A percentile compares a stretch with the other conserved stretches of the same genome.
phyloP scores from a whole-genome alignment of 306 rosid species.

The Arachis hypogaea region DNA sequence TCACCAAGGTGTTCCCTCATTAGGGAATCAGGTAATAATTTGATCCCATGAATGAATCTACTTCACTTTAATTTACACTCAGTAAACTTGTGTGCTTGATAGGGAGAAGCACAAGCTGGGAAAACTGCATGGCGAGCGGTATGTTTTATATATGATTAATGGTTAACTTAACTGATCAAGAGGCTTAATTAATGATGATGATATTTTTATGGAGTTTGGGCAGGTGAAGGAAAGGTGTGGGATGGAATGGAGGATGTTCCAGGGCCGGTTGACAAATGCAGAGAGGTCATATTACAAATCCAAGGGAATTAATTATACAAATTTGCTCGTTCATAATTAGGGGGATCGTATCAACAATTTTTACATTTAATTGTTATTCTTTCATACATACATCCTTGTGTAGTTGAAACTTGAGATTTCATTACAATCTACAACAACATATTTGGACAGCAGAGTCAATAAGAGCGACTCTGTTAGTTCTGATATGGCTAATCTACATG shows the following conservation, averaged over 20 bases:
- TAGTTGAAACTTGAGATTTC: background rate
- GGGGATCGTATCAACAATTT: background rate
- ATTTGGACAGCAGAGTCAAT: no score
- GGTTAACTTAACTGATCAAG: background rate
- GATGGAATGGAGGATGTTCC: slow-evolving; percentile 97
- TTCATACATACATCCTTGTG: background rate
- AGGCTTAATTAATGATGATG: background rate
- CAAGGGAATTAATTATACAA: slow-evolving; percentile 54
- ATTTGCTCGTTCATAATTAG: slow-evolving; percentile 51
- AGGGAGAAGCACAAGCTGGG: slow-evolving; percentile 84
- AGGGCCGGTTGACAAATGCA: slow-evolving; percentile 73
- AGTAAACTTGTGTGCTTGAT: background rate
- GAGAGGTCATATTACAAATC: slow-evolving; percentile 72
- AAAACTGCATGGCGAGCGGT: slow-evolving; percentile 89
- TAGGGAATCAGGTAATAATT: slow-evolving; percentile 78
- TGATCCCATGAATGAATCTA: background rate
- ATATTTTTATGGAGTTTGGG: background rate
- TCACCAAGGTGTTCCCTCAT: slow-evolving; percentile 90
- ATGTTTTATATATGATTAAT: no score
- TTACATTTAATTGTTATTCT: slow-evolving; percentile 7
- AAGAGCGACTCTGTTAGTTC: no score
- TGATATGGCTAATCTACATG: no score
- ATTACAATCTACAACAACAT: no score
- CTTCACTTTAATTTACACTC: background rate
- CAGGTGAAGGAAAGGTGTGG: slow-evolving; percentile 97